phyloP scores from a whole-genome alignment of 306 rosid species.

The Morella rubra region DNA sequence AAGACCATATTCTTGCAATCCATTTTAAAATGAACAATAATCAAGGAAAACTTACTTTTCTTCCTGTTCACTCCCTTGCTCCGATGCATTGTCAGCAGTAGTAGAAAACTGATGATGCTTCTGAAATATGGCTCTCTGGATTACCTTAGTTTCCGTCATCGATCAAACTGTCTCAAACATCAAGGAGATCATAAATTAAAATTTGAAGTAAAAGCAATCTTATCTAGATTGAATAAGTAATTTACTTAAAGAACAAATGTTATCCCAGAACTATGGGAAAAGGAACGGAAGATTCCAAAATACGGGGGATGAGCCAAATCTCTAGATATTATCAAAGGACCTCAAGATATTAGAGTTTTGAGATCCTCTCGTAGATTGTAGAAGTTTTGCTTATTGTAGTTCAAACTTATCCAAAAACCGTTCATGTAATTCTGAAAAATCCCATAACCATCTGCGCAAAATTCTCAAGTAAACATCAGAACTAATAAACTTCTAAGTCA shows the following conservation, averaged over 20 bases:
- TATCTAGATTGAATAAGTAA: background rate
- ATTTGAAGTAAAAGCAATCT: background rate
- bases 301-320: no score
- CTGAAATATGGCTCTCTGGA: constrained; percentile 29
- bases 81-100: constrained; percentile 8
- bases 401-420: no score
- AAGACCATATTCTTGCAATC: background rate
- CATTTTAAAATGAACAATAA: no score
- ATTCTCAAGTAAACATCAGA: background rate
- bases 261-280: no score
- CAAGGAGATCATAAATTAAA: background rate
- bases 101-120: constrained; percentile 35
- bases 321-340: no score
- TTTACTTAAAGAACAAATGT: no score
- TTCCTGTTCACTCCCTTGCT: constrained; percentile 28
- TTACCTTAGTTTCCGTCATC: constrained; percentile 21
- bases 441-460: no score
- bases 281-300: no score
- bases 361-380: no score
- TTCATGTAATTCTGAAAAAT: no score
- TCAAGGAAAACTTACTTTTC: constrained; percentile 32
- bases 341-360: no score
- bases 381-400: no score
- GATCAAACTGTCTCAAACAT: constrained; percentile 1
- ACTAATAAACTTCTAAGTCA: background rate